Percentiles rank a stretch among this genome's conserved stretches.
Evolutionary conservation across 805 yeast genomes (phyloP).

Genomic region (Teunomyces aglyptinius): DNA sequence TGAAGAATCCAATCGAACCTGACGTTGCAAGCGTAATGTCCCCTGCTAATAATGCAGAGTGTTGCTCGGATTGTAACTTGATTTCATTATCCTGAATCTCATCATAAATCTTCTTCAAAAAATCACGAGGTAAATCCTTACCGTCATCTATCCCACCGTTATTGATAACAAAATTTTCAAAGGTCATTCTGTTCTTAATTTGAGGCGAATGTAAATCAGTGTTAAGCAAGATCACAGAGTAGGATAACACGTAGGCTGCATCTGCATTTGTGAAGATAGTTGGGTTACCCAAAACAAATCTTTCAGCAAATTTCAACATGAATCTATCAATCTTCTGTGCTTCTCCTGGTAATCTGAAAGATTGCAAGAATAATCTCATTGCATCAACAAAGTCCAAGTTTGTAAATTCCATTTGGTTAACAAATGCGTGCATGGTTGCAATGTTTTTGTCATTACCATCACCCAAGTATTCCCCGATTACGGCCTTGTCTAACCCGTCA

Average conservation of each 20-base stretch:
- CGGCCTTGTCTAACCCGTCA: constrained; percentile 77
- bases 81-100: constrained; percentile 87
- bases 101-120: constrained; percentile 63
- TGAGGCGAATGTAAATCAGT: constrained; percentile 92
- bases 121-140: constrained; percentile 73
- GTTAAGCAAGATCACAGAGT: constrained; percentile 88
- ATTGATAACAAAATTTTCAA: constrained; percentile 81
- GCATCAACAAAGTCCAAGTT: constrained; percentile 77
- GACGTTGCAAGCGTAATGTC: constrained; percentile 37
- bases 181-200: constrained; percentile 81
- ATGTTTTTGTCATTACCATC: constrained; percentile 79
- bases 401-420: constrained; percentile 79
- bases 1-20: constrained; percentile 54
- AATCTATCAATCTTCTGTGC: constrained; percentile 96
- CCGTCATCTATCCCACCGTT: constrained; percentile 93
- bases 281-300: constrained; percentile 87
- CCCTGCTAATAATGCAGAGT: constrained; percentile 79
- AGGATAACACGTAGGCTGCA: constrained; percentile 87
- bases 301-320: constrained; percentile 95
- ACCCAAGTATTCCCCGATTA: constrained; percentile 89
- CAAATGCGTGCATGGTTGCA: constrained; percentile 89
- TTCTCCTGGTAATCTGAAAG: constrained; percentile 95
- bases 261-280: constrained; percentile 87
- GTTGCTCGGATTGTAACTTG: constrained; percentile 89
- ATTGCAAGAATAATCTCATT: constrained; percentile 76